Base-by-base conservation (phyloP, 495 filamentous ascomycete species). In the Hypoxylon fragiforme region DNA sequence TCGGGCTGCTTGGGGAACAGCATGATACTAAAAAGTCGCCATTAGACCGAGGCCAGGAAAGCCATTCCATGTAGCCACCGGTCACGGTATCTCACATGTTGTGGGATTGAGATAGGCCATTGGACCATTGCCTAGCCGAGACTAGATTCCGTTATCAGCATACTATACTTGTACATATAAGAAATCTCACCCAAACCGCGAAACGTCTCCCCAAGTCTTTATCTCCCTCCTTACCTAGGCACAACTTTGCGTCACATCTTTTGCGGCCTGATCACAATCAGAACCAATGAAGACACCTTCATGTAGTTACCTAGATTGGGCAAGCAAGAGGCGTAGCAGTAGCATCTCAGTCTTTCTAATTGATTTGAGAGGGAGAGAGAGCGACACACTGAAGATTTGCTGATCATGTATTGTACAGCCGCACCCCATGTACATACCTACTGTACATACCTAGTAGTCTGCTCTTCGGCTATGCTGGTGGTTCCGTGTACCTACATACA, bases 101-200 rank as follows among this genome's bases (percentile, higher is more conserved):
- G 47, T 37, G 42, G 47, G 36, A 62, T 62, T 51, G 43, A 53
- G n/a, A n/a, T n/a, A n/a, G n/a, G n/a, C n/a, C n/a, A n/a, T n/a
- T n/a, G n/a, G n/a, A n/a, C n/a, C n/a, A n/a, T n/a, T n/a, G 37
- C 47, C 36, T 28, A 52, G 43, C 47, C 57, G 42, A 61, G 51
- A 50, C 46, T 31, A 43, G 40, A 31, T n/a, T 28, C 45, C 31
- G 31, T 57, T 56, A 62, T 56, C 52, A 62, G 14, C 47, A 14
- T 44, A n/a, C n/a, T n/a, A n/a, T n/a, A n/a, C n/a, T n/a, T n/a
- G n/a, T n/a, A n/a, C n/a, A n/a, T n/a, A n/a, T n/a, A n/a, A n/a
- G n/a, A n/a, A n/a, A n/a, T n/a, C n/a, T n/a, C n/a, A n/a, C n/a
- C n/a, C n/a, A n/a, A n/a, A n/a, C 52, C 38, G 38, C 37, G 36